A percentile compares a stretch with the other conserved stretches of the same genome.
Conservation (phyloP, 495 filamentous ascomycete genomes). For the Rhypophila decipiens region DNA sequence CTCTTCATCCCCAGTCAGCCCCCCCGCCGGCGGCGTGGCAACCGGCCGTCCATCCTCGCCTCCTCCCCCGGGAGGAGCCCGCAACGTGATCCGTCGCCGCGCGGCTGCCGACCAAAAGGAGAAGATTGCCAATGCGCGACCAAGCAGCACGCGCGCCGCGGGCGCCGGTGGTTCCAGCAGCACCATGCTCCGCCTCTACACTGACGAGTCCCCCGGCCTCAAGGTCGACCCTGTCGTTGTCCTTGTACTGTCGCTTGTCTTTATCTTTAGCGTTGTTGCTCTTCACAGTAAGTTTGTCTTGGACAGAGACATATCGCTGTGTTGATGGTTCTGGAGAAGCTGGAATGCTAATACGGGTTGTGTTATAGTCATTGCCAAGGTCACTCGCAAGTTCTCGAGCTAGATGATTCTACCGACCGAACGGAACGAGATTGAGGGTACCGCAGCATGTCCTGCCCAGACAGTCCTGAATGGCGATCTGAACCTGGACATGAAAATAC, state of each 20-base stretch:
- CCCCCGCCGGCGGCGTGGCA: slow-evolving; percentile 40
- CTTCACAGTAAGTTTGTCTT: slow-evolving; percentile 70
- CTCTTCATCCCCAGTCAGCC: slow-evolving; percentile 57
- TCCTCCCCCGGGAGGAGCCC: slow-evolving; percentile 85
- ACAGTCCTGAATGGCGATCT: too few species aligned
- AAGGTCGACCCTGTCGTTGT: slow-evolving; percentile 98
- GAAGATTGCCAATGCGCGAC: slow-evolving; percentile 82
- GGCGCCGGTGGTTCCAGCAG: slow-evolving; percentile 93
- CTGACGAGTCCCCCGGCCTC: slow-evolving; percentile 90
- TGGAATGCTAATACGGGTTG: slow-evolving; percentile 9
- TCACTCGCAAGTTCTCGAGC: slow-evolving; percentile 84
- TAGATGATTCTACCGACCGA: slow-evolving; percentile 24
- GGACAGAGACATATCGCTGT: neutral
- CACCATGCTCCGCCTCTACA: slow-evolving; percentile 99
- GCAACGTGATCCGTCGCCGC: slow-evolving; percentile 86
- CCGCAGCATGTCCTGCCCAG: too few species aligned
- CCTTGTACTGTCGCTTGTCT: slow-evolving; percentile 85
- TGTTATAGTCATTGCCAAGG: slow-evolving; percentile 83
- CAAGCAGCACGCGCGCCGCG: slow-evolving; percentile 83
- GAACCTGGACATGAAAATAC: too few species aligned
- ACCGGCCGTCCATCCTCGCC: slow-evolving; percentile 78
- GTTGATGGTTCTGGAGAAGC: neutral
- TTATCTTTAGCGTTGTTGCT: slow-evolving; percentile 97
- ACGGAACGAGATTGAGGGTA: neutral
- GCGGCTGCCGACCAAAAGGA: slow-evolving; percentile 95